A percentile compares a stretch with the other conserved stretches of the same genome.
These are phyloP conservation scores for Sonneratia alba DNA, from an alignment of 345 rosid species.

Conservation along the genomic window DNA sequence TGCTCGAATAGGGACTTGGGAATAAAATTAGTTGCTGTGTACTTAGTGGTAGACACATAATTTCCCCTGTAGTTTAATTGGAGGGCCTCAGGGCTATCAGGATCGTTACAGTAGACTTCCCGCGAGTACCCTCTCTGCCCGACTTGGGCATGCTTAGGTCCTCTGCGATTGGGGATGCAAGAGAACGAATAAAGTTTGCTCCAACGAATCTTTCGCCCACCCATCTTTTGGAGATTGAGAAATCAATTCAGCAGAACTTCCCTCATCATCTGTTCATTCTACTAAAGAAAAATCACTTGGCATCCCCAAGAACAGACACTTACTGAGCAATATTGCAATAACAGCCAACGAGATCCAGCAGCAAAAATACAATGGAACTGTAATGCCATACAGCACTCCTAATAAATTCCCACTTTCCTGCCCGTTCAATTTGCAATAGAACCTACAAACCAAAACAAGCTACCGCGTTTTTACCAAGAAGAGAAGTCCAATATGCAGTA, in stretches of 20 bases:
- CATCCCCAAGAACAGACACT: background rate
- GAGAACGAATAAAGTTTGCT: slow-evolving; percentile 58
- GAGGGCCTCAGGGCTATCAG: slow-evolving; percentile 49
- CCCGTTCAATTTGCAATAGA: background rate
- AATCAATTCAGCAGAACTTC: background rate
- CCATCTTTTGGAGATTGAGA: slow-evolving; percentile 26
- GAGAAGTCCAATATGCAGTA: background rate
- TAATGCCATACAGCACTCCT: background rate
- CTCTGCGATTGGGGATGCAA: slow-evolving; percentile 32
- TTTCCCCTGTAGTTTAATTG: slow-evolving; percentile 58
- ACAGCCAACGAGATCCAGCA: background rate
- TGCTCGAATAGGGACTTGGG: slow-evolving; percentile 98
- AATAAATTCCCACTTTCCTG: background rate
- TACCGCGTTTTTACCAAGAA: background rate
- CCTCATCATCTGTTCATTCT: background rate
- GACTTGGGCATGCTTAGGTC: slow-evolving; percentile 44
- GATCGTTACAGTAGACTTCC: slow-evolving; percentile 80
- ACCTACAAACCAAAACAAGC: background rate
- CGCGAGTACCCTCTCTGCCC: slow-evolving; percentile 74
- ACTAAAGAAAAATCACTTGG: background rate
- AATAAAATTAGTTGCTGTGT: slow-evolving; percentile 56
- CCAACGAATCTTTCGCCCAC: slow-evolving; percentile 29
- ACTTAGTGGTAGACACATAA: slow-evolving; percentile 84
- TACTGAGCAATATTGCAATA: background rate
- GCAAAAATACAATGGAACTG: background rate